Percentiles rank a stretch among this genome's conserved stretches.
phyloP scores from a whole-genome alignment of 2,329 filamentous ascomycete genomes.

The Tolypocladium nubicola region DNA sequence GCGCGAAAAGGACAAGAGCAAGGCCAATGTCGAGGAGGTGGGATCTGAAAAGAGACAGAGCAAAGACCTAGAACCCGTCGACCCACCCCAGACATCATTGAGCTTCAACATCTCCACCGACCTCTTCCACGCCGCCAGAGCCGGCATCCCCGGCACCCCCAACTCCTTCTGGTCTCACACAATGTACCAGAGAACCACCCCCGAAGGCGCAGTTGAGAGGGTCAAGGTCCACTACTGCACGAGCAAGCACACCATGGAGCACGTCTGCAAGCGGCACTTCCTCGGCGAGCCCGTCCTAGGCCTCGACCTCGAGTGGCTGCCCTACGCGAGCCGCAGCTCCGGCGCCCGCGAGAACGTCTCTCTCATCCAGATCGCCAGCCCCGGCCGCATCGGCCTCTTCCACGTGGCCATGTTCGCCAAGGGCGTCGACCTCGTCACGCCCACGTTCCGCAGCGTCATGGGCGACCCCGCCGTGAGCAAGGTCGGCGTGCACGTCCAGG shows the following conservation, averaged over 20 bases:
- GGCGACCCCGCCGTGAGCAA: constrained; percentile 62
- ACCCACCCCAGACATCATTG: constrained; percentile 15
- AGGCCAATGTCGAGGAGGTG: not conserved
- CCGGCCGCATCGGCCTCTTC: constrained; percentile 68
- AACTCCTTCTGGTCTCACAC: constrained; percentile 58
- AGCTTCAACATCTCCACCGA: constrained; percentile 19
- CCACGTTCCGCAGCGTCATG: constrained; percentile 60
- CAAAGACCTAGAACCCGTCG: not conserved
- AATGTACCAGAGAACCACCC: constrained; percentile 48
- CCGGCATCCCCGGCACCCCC: constrained; percentile 29
- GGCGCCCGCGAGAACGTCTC: constrained; percentile 61
- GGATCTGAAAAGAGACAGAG: not conserved
- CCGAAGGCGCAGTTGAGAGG: constrained; percentile 32
- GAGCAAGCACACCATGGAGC: constrained; percentile 55
- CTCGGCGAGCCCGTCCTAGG: constrained; percentile 61
- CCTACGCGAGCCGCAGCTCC: constrained; percentile 32
- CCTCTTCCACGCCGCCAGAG: constrained; percentile 31
- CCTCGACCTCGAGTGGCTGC: constrained; percentile 81
- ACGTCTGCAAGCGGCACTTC: constrained; percentile 54
- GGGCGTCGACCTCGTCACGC: constrained; percentile 52
- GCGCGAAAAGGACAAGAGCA: too few species aligned
- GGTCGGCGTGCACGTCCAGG: constrained; percentile 64
- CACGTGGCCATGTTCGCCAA: constrained; percentile 59
- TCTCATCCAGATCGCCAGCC: constrained; percentile 71
- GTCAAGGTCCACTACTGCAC: constrained; percentile 72